Evolutionary conservation across 108 stramenopile genomes (phyloP).

Genomic region (Cyclotella kingstonii): DNA sequence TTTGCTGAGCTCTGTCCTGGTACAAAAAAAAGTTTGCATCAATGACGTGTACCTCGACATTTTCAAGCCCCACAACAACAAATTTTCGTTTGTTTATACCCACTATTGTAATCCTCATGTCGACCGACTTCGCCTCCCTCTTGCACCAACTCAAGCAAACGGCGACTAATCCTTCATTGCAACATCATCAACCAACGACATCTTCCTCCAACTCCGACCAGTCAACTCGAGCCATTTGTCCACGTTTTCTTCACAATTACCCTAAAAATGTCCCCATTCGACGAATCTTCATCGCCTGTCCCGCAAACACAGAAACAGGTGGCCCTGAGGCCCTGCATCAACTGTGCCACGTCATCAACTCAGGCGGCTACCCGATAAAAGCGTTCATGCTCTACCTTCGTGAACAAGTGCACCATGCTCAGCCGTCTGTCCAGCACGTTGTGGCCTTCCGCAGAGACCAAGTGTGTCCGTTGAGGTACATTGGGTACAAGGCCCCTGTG

Average conservation of each 20-base stretch:
- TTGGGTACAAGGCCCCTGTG: slow-evolving; percentile 34
- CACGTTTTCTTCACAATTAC: not conserved
- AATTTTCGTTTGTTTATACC: no score
- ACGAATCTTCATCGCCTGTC: slow-evolving; percentile 49
- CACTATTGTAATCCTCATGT: no score
- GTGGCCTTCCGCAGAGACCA: not conserved
- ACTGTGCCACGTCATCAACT: slow-evolving; percentile 51
- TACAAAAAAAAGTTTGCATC: no score
- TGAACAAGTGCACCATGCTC: no score
- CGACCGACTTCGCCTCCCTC: slow-evolving; percentile 38
- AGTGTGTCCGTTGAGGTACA: slow-evolving; percentile 20
- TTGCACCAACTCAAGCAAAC: slow-evolving; percentile 38
- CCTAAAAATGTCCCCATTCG: slow-evolving; percentile 16
- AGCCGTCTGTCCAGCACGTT: no score
- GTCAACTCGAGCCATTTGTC: not conserved
- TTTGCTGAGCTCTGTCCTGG: no score
- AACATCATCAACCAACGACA: not conserved
- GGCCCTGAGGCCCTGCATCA: slow-evolving; percentile 63
- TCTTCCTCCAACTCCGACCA: not conserved
- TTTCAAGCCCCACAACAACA: no score
- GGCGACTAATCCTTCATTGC: slow-evolving; percentile 1
- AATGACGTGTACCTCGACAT: no score
- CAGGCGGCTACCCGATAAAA: slow-evolving; percentile 4
- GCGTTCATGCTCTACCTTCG: slow-evolving; percentile 41
- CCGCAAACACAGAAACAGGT: slow-evolving; percentile 45